Base-by-base conservation (phyloP, 805 yeast species). In the Teunomyces pallodes region DNA sequence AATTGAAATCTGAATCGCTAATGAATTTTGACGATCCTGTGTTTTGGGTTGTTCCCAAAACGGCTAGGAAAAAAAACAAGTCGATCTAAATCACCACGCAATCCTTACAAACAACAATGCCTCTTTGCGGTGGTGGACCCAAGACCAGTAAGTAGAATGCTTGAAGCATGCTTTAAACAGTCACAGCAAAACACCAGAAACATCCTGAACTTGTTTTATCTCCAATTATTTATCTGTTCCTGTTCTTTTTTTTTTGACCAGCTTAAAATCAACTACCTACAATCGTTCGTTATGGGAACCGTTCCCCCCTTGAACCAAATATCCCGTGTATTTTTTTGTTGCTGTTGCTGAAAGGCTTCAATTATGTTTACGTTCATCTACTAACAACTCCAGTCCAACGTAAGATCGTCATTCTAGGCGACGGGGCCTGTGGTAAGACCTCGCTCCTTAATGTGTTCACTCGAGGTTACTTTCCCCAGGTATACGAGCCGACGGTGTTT, bases 371-470 rank as follows among this genome's bases (percentile, higher is more conserved):
- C 3, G 24, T 20, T 5, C 24, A 4, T 13, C 9, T 31, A 48
- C 48, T 48, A 41, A 46, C 31, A 8, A 13, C 5, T 17, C 14
- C 58, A 74, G 89, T 90, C 53, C 90, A 89, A 69, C 86, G 97
- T 58, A 91, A 91, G 66, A 90, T 91, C 46, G 98, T 91, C 59
- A 91, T 91, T 52, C 75, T 92, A 26, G 98, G 98, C 44, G 97
- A 92, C 70, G 97, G 98, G 81, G 97, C 98, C 17, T 92, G 97
- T 74, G 99, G 99, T 69, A 92, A 92, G 67, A 92, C 99, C 2
- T 91, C 97, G 9, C 76, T 94, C 46, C 76, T 92, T 61, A 94
- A 92, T 65, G 97, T 94, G 54, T 94, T 92, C 72, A 94, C 99
- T 5, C 77, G 97, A 58, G 99, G 99, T 1, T 94, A 92, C 68